phyloP scores from a whole-genome alignment of 1,284 basidiomycete species.

The Ustilago xerochloae region DNA sequence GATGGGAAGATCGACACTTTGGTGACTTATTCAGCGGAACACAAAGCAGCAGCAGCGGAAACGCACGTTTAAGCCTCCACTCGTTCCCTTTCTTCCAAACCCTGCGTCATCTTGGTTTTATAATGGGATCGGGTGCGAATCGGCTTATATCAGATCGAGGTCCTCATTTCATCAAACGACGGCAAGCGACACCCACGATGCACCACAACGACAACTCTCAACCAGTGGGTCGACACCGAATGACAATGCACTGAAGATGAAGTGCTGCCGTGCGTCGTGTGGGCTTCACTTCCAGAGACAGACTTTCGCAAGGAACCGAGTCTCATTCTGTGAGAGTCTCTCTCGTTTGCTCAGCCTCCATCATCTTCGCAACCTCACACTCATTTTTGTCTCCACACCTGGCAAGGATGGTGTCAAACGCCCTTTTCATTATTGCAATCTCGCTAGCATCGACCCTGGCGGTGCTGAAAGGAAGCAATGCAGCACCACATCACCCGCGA shows the following conservation, averaged over 20 bases:
- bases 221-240: background rate
- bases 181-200: conserved; percentile 5
- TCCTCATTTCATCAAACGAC: conserved; percentile 13
- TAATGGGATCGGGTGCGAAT: background rate
- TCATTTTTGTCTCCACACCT: background rate
- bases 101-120: background rate
- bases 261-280: background rate
- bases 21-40: background rate
- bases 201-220: background rate
- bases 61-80: conserved; percentile 1
- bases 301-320: background rate
- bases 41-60: too few relatives aligned
- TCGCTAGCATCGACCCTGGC: background rate
- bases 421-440: background rate
- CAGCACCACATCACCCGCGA: too few relatives aligned
- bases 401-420: background rate
- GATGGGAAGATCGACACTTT: background rate
- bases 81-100: background rate
- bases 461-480: background rate
- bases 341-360: background rate
- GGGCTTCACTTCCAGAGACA: background rate
- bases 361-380: background rate
- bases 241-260: background rate
- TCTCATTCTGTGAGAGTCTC: background rate
- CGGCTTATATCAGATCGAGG: background rate